Evolutionary conservation across 495 filamentous ascomycete species (phyloP).

Genomic region (Aspergillus biplanus): DNA sequence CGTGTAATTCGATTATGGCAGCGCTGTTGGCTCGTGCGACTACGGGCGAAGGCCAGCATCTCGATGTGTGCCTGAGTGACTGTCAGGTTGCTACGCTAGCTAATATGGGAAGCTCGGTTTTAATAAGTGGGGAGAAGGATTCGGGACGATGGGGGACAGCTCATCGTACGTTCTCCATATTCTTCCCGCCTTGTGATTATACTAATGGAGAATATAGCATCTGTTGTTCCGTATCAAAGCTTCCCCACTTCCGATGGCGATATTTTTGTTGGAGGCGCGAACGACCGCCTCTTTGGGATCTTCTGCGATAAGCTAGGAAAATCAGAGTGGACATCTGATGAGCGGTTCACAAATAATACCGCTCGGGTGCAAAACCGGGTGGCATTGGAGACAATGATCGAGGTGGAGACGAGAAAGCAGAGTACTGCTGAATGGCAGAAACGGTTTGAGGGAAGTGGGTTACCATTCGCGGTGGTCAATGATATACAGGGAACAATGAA

Average conservation of each 20-base stretch:
- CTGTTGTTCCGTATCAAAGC: constrained; percentile 93
- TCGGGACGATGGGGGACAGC: constrained; percentile 92
- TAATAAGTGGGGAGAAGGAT: constrained; percentile 89
- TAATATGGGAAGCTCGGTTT: constrained; percentile 88
- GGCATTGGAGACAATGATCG: constrained; percentile 76
- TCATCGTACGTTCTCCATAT: constrained; percentile 66
- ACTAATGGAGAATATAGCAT: constrained; percentile 57
- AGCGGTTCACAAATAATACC: constrained; percentile 78
- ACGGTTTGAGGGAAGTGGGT: constrained; percentile 82
- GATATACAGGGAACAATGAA: constrained; percentile 83
- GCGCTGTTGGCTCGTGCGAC: constrained; percentile 72
- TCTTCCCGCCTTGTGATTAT: background rate
- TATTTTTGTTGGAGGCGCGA: constrained; percentile 90
- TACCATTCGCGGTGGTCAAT: constrained; percentile 96
- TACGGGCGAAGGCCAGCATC: constrained; percentile 83
- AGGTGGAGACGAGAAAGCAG: constrained; percentile 70
- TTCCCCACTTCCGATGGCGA: constrained; percentile 94
- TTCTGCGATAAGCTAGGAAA: constrained; percentile 77
- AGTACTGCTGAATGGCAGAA: constrained; percentile 90
- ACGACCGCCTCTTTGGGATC: constrained; percentile 87
- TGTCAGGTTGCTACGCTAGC: constrained; percentile 91
- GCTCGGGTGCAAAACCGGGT: constrained; percentile 77
- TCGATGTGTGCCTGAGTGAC: constrained; percentile 89
- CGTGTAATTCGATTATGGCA: constrained; percentile 94
- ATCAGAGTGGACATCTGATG: constrained; percentile 78